Percentiles rank a stretch among this genome's conserved stretches.
Conservation (phyloP, 495 filamentous ascomycete genomes). For the Coniosporium apollinis region DNA sequence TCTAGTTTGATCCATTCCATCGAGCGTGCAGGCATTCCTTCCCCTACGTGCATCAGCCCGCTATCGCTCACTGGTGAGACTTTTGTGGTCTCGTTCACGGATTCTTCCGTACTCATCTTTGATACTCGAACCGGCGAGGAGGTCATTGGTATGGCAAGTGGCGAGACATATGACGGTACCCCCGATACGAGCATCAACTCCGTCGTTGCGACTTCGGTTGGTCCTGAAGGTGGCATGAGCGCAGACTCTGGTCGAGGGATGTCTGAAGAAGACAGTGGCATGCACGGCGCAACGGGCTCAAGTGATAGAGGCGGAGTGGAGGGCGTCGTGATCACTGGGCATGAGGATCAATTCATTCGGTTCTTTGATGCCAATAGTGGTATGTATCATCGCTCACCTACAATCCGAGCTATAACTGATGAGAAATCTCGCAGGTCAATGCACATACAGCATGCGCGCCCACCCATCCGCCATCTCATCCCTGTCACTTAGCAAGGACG, state of each 20-base stretch:
- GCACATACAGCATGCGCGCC: slow-evolving; percentile 95
- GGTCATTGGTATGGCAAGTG: slow-evolving; percentile 74
- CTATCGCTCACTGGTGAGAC: slow-evolving; percentile 72
- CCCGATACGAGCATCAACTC: slow-evolving; percentile 71
- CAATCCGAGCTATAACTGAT: neutral
- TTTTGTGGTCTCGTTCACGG: slow-evolving; percentile 83
- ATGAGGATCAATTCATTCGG: slow-evolving; percentile 86
- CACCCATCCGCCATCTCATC: slow-evolving; percentile 85
- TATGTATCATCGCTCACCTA: slow-evolving; percentile 32
- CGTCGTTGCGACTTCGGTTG: slow-evolving; percentile 73
- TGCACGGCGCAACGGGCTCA: slow-evolving; percentile 68
- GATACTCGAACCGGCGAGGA: slow-evolving; percentile 86
- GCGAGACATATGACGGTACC: slow-evolving; percentile 84
- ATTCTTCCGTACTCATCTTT: slow-evolving; percentile 79
- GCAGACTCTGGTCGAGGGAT: slow-evolving; percentile 46
- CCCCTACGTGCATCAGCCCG: slow-evolving; percentile 82
- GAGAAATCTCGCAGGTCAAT: slow-evolving; percentile 56
- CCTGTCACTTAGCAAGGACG: slow-evolving; percentile 79
- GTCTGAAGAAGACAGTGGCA: slow-evolving; percentile 47
- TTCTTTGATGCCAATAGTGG: slow-evolving; percentile 98
- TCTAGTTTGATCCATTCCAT: slow-evolving; percentile 71
- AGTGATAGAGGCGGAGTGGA: slow-evolving; percentile 56
- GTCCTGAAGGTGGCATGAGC: slow-evolving; percentile 47
- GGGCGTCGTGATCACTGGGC: slow-evolving; percentile 83
- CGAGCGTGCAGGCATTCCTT: slow-evolving; percentile 42